Conservation (phyloP, 768 basidiomycete species). For the Mrakia hoshinonis region DNA sequence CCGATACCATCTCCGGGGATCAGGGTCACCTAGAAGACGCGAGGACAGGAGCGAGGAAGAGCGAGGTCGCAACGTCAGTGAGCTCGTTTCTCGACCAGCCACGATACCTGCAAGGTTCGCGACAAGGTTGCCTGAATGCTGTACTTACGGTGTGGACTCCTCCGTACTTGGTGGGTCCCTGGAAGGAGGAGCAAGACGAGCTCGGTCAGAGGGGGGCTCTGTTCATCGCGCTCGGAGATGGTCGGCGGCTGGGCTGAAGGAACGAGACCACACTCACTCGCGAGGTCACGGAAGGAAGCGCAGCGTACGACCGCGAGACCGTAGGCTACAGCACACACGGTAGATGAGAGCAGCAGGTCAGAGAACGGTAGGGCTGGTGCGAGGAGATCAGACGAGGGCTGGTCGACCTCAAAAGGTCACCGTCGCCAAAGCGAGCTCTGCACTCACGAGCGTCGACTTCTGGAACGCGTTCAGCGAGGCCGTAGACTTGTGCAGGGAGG, state of each 20-base stretch:
- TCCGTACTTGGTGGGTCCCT: slow-evolving; percentile 83
- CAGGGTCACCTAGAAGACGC: slow-evolving; percentile 66
- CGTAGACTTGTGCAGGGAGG: slow-evolving; percentile 7
- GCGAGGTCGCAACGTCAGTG: background rate
- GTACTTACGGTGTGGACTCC: slow-evolving; percentile 75
- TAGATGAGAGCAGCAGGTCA: background rate
- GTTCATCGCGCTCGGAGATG: background rate
- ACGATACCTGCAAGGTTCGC: background rate
- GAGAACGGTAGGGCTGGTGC: background rate
- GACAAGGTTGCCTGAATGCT: background rate
- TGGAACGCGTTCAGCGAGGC: slow-evolving; percentile 8
- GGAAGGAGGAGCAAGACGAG: background rate
- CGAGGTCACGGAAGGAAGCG: slow-evolving; percentile 12
- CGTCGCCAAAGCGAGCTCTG: too few species aligned
- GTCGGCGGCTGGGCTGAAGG: background rate
- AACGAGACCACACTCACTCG: background rate
- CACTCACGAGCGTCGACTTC: slow-evolving; percentile 15
- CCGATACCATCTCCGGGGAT: slow-evolving; percentile 98
- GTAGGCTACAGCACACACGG: slow-evolving; percentile 1
- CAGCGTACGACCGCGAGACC: slow-evolving; percentile 20
- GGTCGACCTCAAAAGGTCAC: background rate
- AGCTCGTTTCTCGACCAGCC: background rate
- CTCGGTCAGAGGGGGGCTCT: background rate
- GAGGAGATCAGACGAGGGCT: too few species aligned
- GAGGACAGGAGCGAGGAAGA: background rate